Evolutionary conservation across 164 flowering plant genomes (phyloP).

Genomic region (Piper betle): DNA sequence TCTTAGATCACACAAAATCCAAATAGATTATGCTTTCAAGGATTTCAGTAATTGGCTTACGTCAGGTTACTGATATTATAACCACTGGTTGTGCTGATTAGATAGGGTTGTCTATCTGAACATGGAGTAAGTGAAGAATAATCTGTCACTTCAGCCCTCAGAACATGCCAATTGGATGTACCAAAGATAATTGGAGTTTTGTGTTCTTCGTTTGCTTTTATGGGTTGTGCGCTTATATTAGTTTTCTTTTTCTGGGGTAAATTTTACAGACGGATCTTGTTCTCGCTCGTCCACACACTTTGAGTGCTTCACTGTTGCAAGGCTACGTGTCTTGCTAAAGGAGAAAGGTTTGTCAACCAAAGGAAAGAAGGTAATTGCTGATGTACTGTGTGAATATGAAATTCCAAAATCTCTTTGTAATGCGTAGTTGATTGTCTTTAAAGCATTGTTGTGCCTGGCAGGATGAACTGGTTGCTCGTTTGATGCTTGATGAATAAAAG

Average conservation of each 20-base stretch:
- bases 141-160: too few species aligned
- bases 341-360: conserved; percentile 50
- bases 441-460: background rate
- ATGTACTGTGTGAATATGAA: background rate
- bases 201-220: too few species aligned
- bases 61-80: too few species aligned
- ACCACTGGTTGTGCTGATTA: too few species aligned
- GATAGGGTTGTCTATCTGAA: too few species aligned
- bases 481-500: conserved; percentile 17
- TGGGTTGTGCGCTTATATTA: background rate
- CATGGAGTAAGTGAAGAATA: too few species aligned
- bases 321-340: conserved; percentile 52
- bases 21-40: too few species aligned
- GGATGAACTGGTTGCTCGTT: conserved; percentile 37
- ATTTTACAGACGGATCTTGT: conserved; percentile 39
- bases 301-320: conserved; percentile 58
- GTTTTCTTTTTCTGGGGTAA: conserved; percentile 1
- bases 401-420: background rate
- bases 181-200: too few species aligned
- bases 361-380: conserved; percentile 62
- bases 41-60: too few species aligned
- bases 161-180: too few species aligned
- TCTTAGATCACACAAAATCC: too few species aligned
- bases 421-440: background rate
- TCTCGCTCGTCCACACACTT: conserved; percentile 25